Evolutionary conservation across 2,329 filamentous ascomycete genomes (phyloP).

Genomic region (Zymoseptoria brevis): DNA sequence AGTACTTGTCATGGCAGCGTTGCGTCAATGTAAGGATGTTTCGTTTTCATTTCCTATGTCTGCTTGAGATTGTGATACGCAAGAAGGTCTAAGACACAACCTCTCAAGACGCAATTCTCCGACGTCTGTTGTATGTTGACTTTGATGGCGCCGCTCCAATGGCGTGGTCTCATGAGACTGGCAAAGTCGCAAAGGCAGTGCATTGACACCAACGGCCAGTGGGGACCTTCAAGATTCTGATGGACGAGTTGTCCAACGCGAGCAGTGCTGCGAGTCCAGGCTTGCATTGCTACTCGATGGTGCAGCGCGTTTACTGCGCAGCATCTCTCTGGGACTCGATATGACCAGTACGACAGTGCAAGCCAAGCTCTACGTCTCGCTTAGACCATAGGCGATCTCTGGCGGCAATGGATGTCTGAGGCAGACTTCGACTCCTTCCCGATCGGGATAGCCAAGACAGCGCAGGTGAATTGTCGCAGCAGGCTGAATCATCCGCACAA

Average conservation of each 20-base stretch:
- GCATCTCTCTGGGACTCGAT: neutral
- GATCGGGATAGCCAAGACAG: neutral
- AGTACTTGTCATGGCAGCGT: neutral
- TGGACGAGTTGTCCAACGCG: neutral
- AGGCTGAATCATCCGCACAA: neutral
- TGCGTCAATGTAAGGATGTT: neutral
- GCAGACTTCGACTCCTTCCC: neutral
- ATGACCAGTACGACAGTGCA: neutral
- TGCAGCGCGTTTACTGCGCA: neutral
- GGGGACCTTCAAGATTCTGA: neutral
- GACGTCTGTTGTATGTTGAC: neutral
- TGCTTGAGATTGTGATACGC: neutral
- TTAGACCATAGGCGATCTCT: neutral
- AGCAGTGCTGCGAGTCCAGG: neutral
- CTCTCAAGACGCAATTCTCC: neutral
- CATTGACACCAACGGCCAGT: neutral
- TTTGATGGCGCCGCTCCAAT: neutral
- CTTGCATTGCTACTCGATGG: neutral
- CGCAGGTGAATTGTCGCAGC: neutral
- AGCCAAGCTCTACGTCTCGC: neutral
- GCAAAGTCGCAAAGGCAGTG: neutral
- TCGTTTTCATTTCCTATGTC: neutral
- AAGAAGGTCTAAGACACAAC: neutral
- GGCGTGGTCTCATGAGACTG: neutral
- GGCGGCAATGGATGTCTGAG: neutral